Evolutionary conservation across 2,329 filamentous ascomycete genomes (phyloP).

Genomic region (Fusarium kyushuense): DNA sequence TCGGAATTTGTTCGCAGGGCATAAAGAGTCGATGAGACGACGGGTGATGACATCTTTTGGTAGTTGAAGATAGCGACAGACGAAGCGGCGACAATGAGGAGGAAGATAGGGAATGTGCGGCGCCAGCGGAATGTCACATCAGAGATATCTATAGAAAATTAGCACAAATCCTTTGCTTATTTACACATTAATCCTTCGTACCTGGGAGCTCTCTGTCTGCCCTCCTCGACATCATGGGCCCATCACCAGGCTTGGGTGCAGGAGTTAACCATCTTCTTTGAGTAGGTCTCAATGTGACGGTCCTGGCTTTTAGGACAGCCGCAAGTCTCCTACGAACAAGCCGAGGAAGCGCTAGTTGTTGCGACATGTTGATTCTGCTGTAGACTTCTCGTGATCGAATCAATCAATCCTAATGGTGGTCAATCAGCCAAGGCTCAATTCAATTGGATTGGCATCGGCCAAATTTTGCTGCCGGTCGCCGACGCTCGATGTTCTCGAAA

Average conservation of each 20-base stretch:
- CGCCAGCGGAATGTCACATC: slow-evolving; percentile 70
- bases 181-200: slow-evolving; percentile 47
- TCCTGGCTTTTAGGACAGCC: slow-evolving; percentile 41
- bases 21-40: slow-evolving; percentile 91
- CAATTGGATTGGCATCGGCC: slow-evolving; percentile 37
- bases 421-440: slow-evolving; percentile 43
- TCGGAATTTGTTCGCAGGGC: slow-evolving; percentile 82
- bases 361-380: slow-evolving; percentile 35
- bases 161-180: background rate
- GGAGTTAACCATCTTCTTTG: slow-evolving; percentile 64
- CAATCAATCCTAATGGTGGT: slow-evolving; percentile 2
- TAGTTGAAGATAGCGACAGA: slow-evolving; percentile 98
- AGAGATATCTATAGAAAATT: slow-evolving; percentile 54
- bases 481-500: slow-evolving; percentile 10
- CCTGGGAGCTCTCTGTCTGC: slow-evolving; percentile 75
- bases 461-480: slow-evolving; percentile 47
- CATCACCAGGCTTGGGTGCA: slow-evolving; percentile 69
- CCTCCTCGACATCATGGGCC: slow-evolving; percentile 73
- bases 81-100: slow-evolving; percentile 75
- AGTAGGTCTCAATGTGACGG: slow-evolving; percentile 29
- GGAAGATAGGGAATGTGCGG: slow-evolving; percentile 84
- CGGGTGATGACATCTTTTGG: slow-evolving; percentile 89
- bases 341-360: slow-evolving; percentile 45
- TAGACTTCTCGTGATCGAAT: slow-evolving; percentile 11
- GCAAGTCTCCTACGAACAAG: slow-evolving; percentile 45